Evolutionary conservation across 306 rosid species (phyloP).

Genomic region (Vigna trinervia): DNA sequence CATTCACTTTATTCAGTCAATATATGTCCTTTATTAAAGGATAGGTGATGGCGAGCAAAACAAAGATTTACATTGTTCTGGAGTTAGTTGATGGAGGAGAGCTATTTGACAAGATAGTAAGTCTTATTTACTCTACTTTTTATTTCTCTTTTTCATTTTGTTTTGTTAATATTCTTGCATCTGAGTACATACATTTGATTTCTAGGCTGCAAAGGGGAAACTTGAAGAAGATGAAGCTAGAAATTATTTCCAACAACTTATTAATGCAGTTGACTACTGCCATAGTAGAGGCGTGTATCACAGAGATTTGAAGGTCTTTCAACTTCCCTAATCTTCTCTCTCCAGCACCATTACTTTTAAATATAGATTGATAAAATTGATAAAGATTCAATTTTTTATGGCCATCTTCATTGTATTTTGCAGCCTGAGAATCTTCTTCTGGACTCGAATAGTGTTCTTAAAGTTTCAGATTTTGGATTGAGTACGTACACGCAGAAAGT

Average conservation of each 20-base stretch:
- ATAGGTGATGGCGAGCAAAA: slow-evolving; percentile 97
- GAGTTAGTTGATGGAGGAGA: slow-evolving; percentile 90
- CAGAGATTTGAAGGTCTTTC: slow-evolving; percentile 88
- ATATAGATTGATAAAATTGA: slow-evolving; percentile 6
- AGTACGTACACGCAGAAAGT: slow-evolving; percentile 82
- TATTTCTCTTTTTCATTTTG: background rate
- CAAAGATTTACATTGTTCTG: slow-evolving; percentile 89
- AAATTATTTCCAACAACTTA: slow-evolving; percentile 84
- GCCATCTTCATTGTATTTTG: slow-evolving; percentile 43
- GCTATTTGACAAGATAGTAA: slow-evolving; percentile 91
- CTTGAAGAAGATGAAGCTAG: slow-evolving; percentile 91
- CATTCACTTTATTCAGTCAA: background rate
- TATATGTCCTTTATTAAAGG: slow-evolving; percentile 44
- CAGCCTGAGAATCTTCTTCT: slow-evolving; percentile 99
- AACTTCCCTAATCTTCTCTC: slow-evolving; percentile 29
- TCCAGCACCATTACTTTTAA: background rate
- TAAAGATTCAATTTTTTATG: background rate
- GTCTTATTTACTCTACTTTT: slow-evolving; percentile 34
- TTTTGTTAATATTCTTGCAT: slow-evolving; percentile 29
- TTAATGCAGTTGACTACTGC: slow-evolving; percentile 96
- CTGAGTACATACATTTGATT: slow-evolving; percentile 31
- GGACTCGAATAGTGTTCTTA: slow-evolving; percentile 74
- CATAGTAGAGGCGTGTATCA: slow-evolving; percentile 98
- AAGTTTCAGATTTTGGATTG: slow-evolving; percentile 95
- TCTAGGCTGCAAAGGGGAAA: slow-evolving; percentile 80